A percentile compares a stretch with the other conserved stretches of the same genome.
Conservation (phyloP, 805 yeast genomes). For the Metschnikowia sp. region DNA sequence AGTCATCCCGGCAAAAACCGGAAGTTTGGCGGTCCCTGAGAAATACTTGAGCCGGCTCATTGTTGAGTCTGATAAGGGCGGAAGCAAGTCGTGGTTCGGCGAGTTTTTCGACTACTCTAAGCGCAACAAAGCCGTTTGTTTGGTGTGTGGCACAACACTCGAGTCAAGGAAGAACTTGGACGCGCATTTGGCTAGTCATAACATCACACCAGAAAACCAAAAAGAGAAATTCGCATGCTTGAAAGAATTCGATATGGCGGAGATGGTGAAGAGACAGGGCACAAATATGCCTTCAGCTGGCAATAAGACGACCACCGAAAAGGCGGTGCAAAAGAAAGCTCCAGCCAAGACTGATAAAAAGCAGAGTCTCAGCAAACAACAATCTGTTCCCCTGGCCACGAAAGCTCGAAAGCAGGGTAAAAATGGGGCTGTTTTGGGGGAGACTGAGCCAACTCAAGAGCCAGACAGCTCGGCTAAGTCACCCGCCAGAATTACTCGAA, state of each 20-base stretch:
- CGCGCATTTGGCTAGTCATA: constrained; percentile 8
- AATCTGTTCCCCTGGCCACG: no score
- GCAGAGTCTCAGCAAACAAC: no score
- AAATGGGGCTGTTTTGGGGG: no score
- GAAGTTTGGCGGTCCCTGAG: neutral
- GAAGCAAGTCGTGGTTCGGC: neutral
- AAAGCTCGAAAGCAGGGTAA: no score
- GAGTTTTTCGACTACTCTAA: neutral
- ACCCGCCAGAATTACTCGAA: no score
- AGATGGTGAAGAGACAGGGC: constrained; percentile 3
- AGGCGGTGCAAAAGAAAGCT: no score
- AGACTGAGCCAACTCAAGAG: no score
- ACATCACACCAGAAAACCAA: constrained; percentile 2
- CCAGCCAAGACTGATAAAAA: no score
- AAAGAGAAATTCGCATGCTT: neutral
- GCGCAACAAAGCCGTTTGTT: neutral
- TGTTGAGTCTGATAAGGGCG: neutral
- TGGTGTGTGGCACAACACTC: neutral
- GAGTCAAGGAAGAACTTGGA: neutral
- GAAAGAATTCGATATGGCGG: constrained; percentile 1
- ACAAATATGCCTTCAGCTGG: no score
- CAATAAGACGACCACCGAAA: no score
- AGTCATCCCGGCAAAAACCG: neutral
- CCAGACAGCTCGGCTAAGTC: no score
- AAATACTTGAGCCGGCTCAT: constrained; percentile 2